phyloP scores from a whole-genome alignment of 345 rosid species.

The Turritis glabra region DNA sequence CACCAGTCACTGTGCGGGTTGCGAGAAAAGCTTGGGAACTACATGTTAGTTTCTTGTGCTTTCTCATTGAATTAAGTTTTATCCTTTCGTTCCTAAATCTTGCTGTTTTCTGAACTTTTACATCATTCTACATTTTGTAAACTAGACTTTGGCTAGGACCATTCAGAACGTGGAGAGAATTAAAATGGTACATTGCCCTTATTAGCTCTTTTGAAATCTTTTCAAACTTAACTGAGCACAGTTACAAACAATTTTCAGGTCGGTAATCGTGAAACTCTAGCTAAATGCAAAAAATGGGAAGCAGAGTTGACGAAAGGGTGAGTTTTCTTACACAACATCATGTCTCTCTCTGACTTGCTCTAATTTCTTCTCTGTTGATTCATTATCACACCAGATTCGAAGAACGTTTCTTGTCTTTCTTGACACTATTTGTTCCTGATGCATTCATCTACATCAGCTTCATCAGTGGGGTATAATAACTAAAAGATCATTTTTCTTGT shows the following conservation, averaged over 20 bases:
- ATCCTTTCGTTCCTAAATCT: neutral
- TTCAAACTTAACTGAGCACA: neutral
- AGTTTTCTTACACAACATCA: neutral
- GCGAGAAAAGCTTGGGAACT: constrained; percentile 24
- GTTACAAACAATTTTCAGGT: neutral
- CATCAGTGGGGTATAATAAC: constrained; percentile 49
- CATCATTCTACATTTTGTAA: neutral
- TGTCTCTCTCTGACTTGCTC: constrained; percentile 4
- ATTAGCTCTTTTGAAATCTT: neutral
- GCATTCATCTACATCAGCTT: constrained; percentile 48
- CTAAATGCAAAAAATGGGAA: constrained; percentile 13
- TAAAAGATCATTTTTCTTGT: neutral
- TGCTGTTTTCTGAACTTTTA: neutral
- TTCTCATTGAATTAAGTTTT: constrained; percentile 1
- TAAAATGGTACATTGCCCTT: neutral
- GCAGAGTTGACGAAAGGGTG: neutral
- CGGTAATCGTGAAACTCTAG: neutral
- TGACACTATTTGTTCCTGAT: constrained; percentile 41
- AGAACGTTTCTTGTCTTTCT: constrained; percentile 35
- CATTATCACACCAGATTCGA: constrained; percentile 37
- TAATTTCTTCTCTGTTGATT: neutral
- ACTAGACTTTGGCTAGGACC: neutral
- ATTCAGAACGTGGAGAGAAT: neutral
- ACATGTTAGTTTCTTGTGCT: constrained; percentile 24
- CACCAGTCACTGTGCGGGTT: constrained; percentile 33